Evolutionary conservation across 2,329 filamentous ascomycete genomes (phyloP).

Genomic region (Ascosphaera acerosa): DNA sequence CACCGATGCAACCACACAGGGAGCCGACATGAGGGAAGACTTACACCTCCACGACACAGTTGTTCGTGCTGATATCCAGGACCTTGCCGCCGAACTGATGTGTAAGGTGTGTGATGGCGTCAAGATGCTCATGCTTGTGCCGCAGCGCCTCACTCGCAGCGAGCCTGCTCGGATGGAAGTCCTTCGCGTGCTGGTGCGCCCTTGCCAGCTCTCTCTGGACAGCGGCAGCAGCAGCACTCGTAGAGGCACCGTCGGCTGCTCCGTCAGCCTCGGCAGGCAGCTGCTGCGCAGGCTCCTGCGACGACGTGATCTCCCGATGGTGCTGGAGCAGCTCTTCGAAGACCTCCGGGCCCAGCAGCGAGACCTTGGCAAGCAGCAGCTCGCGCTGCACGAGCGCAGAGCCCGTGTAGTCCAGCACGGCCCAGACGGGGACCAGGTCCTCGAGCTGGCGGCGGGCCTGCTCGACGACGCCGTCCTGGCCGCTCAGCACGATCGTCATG

Average conservation of each 20-base stretch:
- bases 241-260: slow-evolving; percentile 15
- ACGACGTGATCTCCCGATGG: slow-evolving; percentile 64
- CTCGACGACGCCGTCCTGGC: slow-evolving; percentile 74
- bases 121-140: slow-evolving; percentile 92
- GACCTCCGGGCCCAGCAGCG: slow-evolving; percentile 89
- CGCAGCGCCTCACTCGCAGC: slow-evolving; percentile 69
- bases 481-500: slow-evolving; percentile 95
- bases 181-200: slow-evolving; percentile 18
- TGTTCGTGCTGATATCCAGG: slow-evolving; percentile 90
- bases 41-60: slow-evolving; percentile 94
- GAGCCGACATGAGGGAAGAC: slow-evolving; percentile 18
- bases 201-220: slow-evolving; percentile 14
- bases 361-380: slow-evolving; percentile 83
- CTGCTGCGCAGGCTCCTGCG: slow-evolving; percentile 13
- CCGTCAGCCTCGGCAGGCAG: slow-evolving; percentile 21
- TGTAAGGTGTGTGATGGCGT: slow-evolving; percentile 84
- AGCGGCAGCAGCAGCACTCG: slow-evolving; percentile 3
- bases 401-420: slow-evolving; percentile 84
- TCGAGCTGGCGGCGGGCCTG: slow-evolving; percentile 88
- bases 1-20: too few species aligned
- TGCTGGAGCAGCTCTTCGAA: slow-evolving; percentile 92
- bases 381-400: slow-evolving; percentile 89
- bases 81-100: slow-evolving; percentile 98
- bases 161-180: slow-evolving; percentile 78
- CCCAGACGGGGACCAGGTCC: slow-evolving; percentile 94